Percentiles rank a stretch among this genome's conserved stretches.
phyloP scores from a whole-genome alignment of 2,329 filamentous ascomycete species.

The Blastomyces parvus region DNA sequence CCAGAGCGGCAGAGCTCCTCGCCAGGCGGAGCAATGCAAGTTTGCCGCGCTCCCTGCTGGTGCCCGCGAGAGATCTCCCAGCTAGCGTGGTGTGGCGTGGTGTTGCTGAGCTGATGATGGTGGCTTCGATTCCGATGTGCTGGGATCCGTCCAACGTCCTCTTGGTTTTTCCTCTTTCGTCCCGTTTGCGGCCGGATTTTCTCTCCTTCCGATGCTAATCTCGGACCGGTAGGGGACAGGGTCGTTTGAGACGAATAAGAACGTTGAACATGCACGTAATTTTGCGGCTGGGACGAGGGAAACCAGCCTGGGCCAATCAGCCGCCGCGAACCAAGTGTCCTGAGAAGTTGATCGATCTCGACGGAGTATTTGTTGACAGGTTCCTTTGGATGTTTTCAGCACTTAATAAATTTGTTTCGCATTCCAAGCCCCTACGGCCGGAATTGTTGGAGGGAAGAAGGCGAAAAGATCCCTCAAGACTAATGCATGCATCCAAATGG shows the following conservation, averaged over 20 bases:
- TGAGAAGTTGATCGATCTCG: neutral
- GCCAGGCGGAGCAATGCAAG: neutral
- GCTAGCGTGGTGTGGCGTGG: neutral
- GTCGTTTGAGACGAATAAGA: no score
- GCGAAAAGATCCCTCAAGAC: neutral
- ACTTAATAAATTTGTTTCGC: neutral
- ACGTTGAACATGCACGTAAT: neutral
- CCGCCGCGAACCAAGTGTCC: neutral
- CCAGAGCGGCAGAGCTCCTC: neutral
- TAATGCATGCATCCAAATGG: neutral
- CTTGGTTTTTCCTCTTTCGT: neutral
- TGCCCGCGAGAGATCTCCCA: neutral
- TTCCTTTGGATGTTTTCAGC: neutral
- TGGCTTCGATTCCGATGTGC: neutral
- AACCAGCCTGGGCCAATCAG: neutral
- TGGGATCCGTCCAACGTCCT: neutral
- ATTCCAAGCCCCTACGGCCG: neutral
- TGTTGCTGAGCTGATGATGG: neutral
- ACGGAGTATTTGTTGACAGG: neutral
- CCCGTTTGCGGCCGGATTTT: neutral
- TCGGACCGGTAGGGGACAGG: neutral
- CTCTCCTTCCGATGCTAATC: neutral
- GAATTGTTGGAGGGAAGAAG: neutral
- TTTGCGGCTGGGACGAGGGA: neutral
- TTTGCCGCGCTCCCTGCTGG: neutral